phyloP scores from a whole-genome alignment of 257 asterid species.

The Solanum medicagineum region DNA sequence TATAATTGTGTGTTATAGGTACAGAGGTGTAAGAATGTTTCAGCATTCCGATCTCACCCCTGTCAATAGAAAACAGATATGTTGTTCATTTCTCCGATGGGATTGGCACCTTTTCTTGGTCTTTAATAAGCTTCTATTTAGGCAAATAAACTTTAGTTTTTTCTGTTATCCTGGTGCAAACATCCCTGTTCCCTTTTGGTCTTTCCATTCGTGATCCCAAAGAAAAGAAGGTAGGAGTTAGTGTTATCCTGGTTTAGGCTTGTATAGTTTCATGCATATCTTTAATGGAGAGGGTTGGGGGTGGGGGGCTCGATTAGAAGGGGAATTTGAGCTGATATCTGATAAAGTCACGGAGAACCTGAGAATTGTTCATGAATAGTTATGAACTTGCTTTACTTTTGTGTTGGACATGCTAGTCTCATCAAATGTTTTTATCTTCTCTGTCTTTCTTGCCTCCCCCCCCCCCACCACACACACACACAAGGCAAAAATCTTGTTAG shows the following conservation, averaged over 20 bases:
- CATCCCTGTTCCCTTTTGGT: neutral
- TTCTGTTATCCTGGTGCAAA: neutral
- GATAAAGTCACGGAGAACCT: neutral
- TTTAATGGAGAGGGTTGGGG: neutral
- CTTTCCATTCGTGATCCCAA: neutral
- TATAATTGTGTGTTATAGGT: neutral
- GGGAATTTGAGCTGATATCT: neutral
- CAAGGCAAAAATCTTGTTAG: neutral
- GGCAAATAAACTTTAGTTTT: neutral
- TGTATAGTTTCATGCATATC: neutral
- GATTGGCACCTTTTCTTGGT: neutral
- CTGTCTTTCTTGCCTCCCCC: neutral
- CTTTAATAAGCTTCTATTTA: neutral
- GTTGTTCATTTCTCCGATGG: neutral
- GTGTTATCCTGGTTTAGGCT: neutral
- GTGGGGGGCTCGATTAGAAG: neutral
- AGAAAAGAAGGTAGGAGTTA: neutral
- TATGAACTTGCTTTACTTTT: neutral
- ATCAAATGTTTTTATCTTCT: neutral
- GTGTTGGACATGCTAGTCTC: neutral
- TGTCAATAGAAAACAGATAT: neutral
- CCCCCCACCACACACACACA: neutral
- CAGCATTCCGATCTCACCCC: neutral
- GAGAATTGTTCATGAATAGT: neutral
- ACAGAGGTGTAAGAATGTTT: neutral